Evolutionary conservation across 2,329 filamentous ascomycete genomes (phyloP).

Genomic region (Fusarium kyushuense): DNA sequence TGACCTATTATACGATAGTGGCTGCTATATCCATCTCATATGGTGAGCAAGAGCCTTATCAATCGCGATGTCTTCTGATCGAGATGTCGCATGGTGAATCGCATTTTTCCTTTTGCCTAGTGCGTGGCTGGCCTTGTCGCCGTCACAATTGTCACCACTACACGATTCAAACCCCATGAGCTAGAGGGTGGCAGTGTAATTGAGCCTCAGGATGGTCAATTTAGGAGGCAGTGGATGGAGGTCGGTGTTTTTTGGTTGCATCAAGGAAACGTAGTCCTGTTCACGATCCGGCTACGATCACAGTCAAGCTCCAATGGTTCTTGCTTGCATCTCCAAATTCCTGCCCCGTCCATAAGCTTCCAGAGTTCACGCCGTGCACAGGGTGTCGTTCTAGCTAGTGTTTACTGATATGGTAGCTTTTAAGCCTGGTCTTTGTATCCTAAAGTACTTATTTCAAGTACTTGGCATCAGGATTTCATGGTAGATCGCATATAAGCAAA

Average conservation of each 20-base stretch:
- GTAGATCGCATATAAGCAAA: not conserved
- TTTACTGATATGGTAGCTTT: not conserved
- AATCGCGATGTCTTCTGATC: slow-evolving; percentile 22
- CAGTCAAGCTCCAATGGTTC: not conserved
- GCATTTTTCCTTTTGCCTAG: slow-evolving; percentile 3
- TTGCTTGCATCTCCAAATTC: not conserved
- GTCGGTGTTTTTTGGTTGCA: slow-evolving; percentile 3
- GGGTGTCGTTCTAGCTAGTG: slow-evolving; percentile 4
- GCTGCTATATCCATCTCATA: slow-evolving; percentile 9
- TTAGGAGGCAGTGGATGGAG: not conserved
- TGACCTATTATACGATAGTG: slow-evolving; percentile 13
- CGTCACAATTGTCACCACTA: not conserved
- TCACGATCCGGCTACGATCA: not conserved
- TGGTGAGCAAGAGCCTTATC: not conserved
- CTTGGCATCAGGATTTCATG: not conserved
- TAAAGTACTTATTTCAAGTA: slow-evolving; percentile 3
- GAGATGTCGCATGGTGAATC: slow-evolving; percentile 10
- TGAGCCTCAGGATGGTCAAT: not conserved
- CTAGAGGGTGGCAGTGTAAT: not conserved
- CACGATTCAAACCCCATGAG: not conserved
- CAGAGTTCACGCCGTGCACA: not conserved
- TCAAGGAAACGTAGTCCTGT: not conserved
- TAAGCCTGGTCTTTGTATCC: slow-evolving; percentile 6
- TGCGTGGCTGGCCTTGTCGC: not conserved
- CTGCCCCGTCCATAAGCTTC: not conserved